Base-by-base conservation (phyloP, 495 filamentous ascomycete genomes). In the Daldinia grandis region DNA sequence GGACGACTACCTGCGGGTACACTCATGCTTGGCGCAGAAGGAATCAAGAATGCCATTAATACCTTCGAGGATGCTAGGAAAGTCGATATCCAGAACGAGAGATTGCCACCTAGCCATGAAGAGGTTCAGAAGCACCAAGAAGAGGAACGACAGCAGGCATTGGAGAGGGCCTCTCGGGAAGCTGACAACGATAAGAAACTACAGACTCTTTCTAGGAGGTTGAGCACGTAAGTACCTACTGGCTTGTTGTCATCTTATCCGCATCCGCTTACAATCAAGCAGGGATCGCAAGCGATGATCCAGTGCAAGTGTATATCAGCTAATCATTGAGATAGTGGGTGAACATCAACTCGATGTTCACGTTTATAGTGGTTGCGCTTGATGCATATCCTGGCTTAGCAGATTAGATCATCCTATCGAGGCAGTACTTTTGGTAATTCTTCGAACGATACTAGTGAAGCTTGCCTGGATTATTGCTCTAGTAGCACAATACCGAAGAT, bases 1-100 rank as follows among this genome's bases (percentile, higher is more conserved):
- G 95, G 96, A 42, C 89, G 94, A 78, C 88, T 99, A 58, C 95
- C 95, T 4, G 92, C 95, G 12, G 95, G 95, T 57, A 99, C 96
- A 21, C 88, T 99, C 51, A 98, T 99, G 95, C 88, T 99, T 27
- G 95, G 95, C 54, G 94, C 95, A 1, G 95, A 98, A 79, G 95
- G 95, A 33, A 99, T 99, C 82, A 99, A 98, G 84, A 93, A 98
- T 74, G 95, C 95, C n/a, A 99, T 99, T 68, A 92, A 86, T 78
- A 95, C 87, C 72, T 99, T 99, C 69, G 95, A 99, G 78, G 95
- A 99, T 78, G 95, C 95, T n/a, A 86, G 94, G 54, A 97, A 97
- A 84, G 96, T 99, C 28, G 95, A 99, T 84, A 75, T 98, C 66
- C 94, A 98, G 81, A 99, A 99, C 77, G 95, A 99, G 83, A 88